Base-by-base conservation (phyloP, 345 rosid genomes). In the Noccaea caerulescens region DNA sequence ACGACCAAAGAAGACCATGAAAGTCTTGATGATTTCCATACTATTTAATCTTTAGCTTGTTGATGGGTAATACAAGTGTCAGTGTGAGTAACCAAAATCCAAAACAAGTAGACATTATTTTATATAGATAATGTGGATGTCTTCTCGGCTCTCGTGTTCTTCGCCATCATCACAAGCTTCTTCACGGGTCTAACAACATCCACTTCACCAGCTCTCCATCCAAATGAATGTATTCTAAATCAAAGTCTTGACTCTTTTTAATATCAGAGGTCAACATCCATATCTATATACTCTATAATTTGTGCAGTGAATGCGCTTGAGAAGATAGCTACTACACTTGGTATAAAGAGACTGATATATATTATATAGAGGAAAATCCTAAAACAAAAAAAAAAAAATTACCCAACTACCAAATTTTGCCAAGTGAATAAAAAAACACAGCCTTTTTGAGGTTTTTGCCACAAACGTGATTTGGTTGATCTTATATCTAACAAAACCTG, bases 271-370 rank as follows among this genome's bases (percentile, higher is more conserved):
- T 52, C 36, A 52, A 8, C 5, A 52, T 52, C 56, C 8, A 2
- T 25, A 10, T 27, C 4, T 2, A 25, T 25, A 52, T 25, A 4
- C 13, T 51, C 10, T 13, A 10, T 6, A 30, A 25, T 6, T 27
- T 32, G 1, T 41, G 58, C 39, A 54, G 74, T 60, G 11, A 16
- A 58, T 3, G 58, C 74, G 9, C 58, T 70, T 6, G 43, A 5
- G 16, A 47, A 70, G 30, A 59, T 58, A 34, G 58, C 51, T 58
- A 16, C 11, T 4, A 70, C 67, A 37, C 74, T 70, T n/a, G 74
- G 67, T n/a, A 37, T 50, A 4, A 70, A 58, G 32, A 30, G 6
- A 8, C 5, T 70, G 14, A n/a, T n/a, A n/a, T n/a, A n/a, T n/a
- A n/a, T n/a, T n/a, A n/a, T n/a, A n/a, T n/a, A n/a, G n/a, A n/a